phyloP scores from a whole-genome alignment of 352 stramenopile genomes.

The Globisporangium middletonii region DNA sequence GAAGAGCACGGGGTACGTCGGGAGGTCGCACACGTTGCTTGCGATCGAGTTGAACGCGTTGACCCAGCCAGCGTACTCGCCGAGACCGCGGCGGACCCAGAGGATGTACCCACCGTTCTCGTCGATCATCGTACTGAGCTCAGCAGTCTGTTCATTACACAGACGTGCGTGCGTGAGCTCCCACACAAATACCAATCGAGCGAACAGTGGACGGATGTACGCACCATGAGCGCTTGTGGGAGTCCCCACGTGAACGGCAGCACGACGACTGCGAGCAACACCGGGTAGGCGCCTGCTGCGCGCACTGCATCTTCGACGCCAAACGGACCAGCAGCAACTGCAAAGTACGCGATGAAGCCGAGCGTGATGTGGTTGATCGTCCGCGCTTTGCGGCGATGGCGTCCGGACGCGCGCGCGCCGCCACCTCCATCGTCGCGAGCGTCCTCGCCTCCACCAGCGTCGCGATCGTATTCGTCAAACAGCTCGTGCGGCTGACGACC shows the following conservation, averaged over 20 bases:
- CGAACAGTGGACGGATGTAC: neutral
- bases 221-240: slow-evolving; percentile 77
- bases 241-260: slow-evolving; percentile 80
- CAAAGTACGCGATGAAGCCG: slow-evolving; percentile 83
- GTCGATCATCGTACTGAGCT: slow-evolving; percentile 81
- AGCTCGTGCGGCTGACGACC: slow-evolving; percentile 30
- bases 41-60: slow-evolving; percentile 84
- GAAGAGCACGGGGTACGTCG: slow-evolving; percentile 80
- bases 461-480: slow-evolving; percentile 26
- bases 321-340: slow-evolving; percentile 70
- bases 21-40: slow-evolving; percentile 81
- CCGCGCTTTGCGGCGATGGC: slow-evolving; percentile 34
- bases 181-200: neutral
- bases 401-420: neutral
- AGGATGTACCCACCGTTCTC: slow-evolving; percentile 84
- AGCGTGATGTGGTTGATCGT: slow-evolving; percentile 81
- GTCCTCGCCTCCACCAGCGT: slow-evolving; percentile 14
- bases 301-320: slow-evolving; percentile 74
- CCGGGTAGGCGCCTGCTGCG: slow-evolving; percentile 61
- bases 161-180: neutral
- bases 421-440: slow-evolving; percentile 7
- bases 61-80: slow-evolving; percentile 77
- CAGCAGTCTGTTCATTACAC: slow-evolving; percentile 36
- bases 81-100: slow-evolving; percentile 74
- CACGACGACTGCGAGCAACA: slow-evolving; percentile 64